Base-by-base conservation (phyloP, 2,329 filamentous ascomycete genomes). In the Trichoderma gracile region DNA sequence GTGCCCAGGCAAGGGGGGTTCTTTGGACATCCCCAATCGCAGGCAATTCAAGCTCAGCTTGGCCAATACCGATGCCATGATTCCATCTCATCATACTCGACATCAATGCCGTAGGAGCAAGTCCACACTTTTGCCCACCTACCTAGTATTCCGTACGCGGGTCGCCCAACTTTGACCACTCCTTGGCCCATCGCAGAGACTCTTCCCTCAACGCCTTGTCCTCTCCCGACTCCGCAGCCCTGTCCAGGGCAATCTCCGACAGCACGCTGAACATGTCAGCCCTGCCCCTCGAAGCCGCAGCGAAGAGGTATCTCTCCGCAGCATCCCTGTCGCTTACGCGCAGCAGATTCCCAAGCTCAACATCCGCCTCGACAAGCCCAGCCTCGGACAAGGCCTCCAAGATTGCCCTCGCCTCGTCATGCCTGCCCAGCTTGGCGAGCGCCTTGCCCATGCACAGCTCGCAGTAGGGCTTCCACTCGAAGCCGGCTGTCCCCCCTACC, bases 91-190 rank as follows among this genome's bases (percentile, higher is more conserved):
- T 40, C 42, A 17, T 45, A 9, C 49, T 54, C 27, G 21, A n/a
- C n/a, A 19, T 10, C 30, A 19, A 21, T 8, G 2, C 38, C 6
- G 46, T 38, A 23, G 23, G 33, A 19, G 25, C 30, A 10, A 33
- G 30, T 12, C 30, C 30, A 10, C 30, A 33, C 30, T 3, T 23
- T n/a, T n/a, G n/a, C n/a, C n/a, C 27, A 23, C 17, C 53, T 23
- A 12, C 45, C 40, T 42, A 77, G 47, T 70, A 68, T 52, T 67
- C 67, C 14, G 54, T 68, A 12, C 63, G 67, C 3, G 54, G 45
- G 54, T 76, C 70, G 3, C 71, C 74, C 45, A 78, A 61, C 19
- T 70, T 71, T n/a, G 73, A 69, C 72, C 75, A 77, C 66, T 78
- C 75, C 68, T 71, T 66, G 12, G 73, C 75, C 76, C 74, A 77